Evolutionary conservation across 2,329 filamentous ascomycete species (phyloP), one percentile per base, ranked within the genome.

Genomic region (Aspergillus glaucus): DNA sequence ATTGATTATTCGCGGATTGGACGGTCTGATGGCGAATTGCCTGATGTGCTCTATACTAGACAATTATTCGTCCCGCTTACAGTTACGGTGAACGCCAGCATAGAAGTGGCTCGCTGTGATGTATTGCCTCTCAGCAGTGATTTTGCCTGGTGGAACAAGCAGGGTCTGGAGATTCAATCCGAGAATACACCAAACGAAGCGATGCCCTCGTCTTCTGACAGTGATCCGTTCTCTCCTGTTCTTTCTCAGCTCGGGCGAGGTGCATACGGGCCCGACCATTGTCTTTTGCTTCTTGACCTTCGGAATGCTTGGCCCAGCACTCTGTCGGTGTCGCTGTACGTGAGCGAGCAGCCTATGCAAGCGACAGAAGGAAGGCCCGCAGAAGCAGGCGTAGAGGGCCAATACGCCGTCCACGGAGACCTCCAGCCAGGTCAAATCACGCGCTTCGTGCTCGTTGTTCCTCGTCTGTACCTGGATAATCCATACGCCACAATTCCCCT

Each of bases 271-370:
- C 56, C 81, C 46, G 81, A 88, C 37, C 84, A 88, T 61, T 94
- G 89, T 61, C 75, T 95, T 34, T 71, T 95, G 2, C 74, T 93
- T 2, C 75, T 96, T 45, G 92, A 96, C 67, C 74, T 96, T 24
- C 84, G 89, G 48, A 97, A 97, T 62, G 84, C 87, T 0, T 96
- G 91, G 91, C 90, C 89, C 2, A 88, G 82, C 60, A 84, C 85
- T 44, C 80, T 96, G 61, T 75, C 79, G 6, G 78, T 93, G 3
- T 79, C 77, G 24, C 68, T 95, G 2, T 64, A 76, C 51, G 70
- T 76, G 22, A 70, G 62, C 42, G 64, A 72, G 43, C 52, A 59
- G 26, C 52, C 56, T 19, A 44, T 51, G 10, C 41, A 51, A 17
- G 53, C 44, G 12, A 40, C 48, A 5, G 34, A 41, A 5, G 43